Percentiles rank a stretch among this genome's conserved stretches.
phyloP scores from a whole-genome alignment of 2,329 filamentous ascomycete species.

The Pleoardoris graminearum region DNA sequence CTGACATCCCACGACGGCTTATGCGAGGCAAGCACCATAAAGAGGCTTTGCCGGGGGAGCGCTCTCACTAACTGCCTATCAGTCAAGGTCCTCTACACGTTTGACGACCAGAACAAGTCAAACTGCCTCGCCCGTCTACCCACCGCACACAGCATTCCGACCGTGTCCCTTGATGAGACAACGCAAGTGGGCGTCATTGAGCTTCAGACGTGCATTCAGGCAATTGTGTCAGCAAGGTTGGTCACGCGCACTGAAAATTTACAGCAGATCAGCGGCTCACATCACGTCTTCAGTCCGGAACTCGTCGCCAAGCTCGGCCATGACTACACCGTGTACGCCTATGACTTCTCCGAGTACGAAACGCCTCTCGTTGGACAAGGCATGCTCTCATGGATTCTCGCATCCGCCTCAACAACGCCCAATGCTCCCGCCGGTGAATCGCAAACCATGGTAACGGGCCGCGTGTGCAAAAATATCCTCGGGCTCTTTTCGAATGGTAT shows the following conservation, averaged over 20 bases:
- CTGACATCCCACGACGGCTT: constrained; percentile 44
- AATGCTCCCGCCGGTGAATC: constrained; percentile 62
- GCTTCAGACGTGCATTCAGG: constrained; percentile 81
- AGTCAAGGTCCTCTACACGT: constrained; percentile 98
- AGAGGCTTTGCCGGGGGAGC: background rate
- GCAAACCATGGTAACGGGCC: constrained; percentile 79
- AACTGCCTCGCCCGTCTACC: constrained; percentile 88
- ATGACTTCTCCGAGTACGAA: constrained; percentile 94
- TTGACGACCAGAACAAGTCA: constrained; percentile 84
- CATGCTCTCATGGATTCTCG: constrained; percentile 83
- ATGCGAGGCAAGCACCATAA: constrained; percentile 51
- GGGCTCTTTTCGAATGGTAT: constrained; percentile 81
- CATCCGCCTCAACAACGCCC: constrained; percentile 60
- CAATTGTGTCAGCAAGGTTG: constrained; percentile 68
- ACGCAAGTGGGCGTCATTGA: constrained; percentile 86
- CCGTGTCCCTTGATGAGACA: constrained; percentile 76
- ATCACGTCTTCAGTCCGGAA: constrained; percentile 71
- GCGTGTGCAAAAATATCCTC: constrained; percentile 83
- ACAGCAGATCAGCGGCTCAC: constrained; percentile 23
- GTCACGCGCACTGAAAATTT: constrained; percentile 23
- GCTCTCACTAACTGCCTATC: constrained; percentile 29
- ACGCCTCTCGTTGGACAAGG: constrained; percentile 93
- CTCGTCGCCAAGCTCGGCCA: constrained; percentile 70
- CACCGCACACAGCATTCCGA: constrained; percentile 76
- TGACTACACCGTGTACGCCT: constrained; percentile 96